These are phyloP conservation scores for Globisporangium cylindrosporum DNA, from an alignment of 352 stramenopile genomes.

Conservation along the genomic window DNA sequence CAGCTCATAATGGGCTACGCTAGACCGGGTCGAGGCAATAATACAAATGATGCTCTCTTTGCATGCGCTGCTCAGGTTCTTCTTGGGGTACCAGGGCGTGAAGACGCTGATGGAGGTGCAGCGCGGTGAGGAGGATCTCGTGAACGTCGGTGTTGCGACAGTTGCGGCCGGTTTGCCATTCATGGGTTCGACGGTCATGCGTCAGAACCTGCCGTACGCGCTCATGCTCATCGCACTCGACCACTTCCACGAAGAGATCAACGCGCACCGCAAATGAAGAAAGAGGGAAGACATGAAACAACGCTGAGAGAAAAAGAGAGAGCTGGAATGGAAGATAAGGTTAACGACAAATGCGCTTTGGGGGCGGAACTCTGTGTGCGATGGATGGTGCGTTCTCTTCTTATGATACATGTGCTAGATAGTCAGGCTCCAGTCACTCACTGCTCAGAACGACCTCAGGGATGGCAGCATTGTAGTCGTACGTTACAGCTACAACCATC, in stretches of 20 bases:
- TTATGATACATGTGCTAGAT: background rate
- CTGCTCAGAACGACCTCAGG: background rate
- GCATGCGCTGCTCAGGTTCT: slow-evolving; percentile 43
- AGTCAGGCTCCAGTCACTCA: background rate
- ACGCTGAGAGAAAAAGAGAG: background rate
- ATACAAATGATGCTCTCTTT: background rate
- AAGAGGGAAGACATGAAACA: background rate
- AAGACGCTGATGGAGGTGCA: slow-evolving; percentile 70
- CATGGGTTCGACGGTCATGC: slow-evolving; percentile 56
- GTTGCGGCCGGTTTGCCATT: slow-evolving; percentile 52
- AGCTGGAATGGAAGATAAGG: background rate
- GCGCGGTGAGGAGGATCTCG: slow-evolving; percentile 51
- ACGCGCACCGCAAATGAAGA: slow-evolving; percentile 37
- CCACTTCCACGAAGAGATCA: slow-evolving; percentile 82
- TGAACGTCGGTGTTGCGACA: slow-evolving; percentile 56
- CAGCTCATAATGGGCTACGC: background rate
- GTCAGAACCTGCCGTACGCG: slow-evolving; percentile 73
- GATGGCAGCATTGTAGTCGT: background rate
- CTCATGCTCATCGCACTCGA: slow-evolving; percentile 76
- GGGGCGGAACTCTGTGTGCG: background rate
- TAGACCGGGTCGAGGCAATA: background rate
- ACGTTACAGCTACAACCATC: background rate
- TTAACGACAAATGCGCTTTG: background rate
- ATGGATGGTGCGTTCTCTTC: background rate
- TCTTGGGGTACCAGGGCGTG: slow-evolving; percentile 71